Evolutionary conservation across 2,329 filamentous ascomycete genomes (phyloP), one percentile per base, ranked within the genome.

Genomic region (Penicillium sp.): DNA sequence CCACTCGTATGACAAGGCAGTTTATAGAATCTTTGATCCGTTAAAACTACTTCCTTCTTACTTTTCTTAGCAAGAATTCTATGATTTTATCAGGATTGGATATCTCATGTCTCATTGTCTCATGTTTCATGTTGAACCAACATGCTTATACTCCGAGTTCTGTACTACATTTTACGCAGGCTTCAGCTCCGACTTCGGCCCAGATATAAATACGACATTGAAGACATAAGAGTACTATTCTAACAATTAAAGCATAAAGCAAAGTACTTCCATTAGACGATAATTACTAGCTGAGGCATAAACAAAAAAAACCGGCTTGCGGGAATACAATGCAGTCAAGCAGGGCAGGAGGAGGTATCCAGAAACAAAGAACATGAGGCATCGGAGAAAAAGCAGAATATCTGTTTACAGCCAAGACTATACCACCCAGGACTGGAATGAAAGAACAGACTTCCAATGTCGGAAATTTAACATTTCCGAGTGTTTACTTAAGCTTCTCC

Each of bases 401-500:
- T 28, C 38, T n/a, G 45, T 43, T 33, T 31, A 44, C 37, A 46
- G 37, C 26, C 41, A 52, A 43, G 22, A 41, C 28, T 41, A 28
- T 39, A 42, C 33, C 43, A 40, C 46, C 46, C 24, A 33, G 38
- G 6, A 13, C 33, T 41, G 38, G 28, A 33, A 43, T 32, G 42
- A 44, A 33, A 43, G 22, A 21, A 28, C 33, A 33, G 17, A 31
- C 17, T 28, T 21, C 19, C 33, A 39, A 43, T 19, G 21, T 24
- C 15, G 4, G 24, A 29, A 10, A 34, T 31, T 32, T 7, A 28
- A 22, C 3, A 21, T 12, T 4, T 34, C 22, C 29, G 6, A 32
- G 26, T 29, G 22, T 55, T 41, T 60, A 72, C 60, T 71, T 71
- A 49, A 79, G 67, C 66, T 77, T 79, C 56, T 76, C 76, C 70